Evolutionary conservation across 176 grass and related monocot genomes (phyloP), one percentile per base, ranked within the genome.

Genomic region (Saccharum officinarum): DNA sequence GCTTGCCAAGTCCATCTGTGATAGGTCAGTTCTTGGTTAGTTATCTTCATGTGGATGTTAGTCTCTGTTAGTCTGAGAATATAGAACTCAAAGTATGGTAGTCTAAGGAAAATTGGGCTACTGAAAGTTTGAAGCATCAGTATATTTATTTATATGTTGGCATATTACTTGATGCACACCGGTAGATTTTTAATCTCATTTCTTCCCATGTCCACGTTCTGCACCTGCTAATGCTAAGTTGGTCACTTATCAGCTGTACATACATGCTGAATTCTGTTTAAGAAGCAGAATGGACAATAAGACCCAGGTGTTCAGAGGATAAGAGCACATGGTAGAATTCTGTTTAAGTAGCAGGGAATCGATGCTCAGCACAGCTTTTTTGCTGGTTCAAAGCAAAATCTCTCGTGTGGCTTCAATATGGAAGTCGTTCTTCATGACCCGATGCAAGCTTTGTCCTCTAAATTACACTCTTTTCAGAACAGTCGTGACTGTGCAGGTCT

Each of bases 301-400:
- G 65, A 64, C 49, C 26, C 44, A 15, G n/a, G 40, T 28, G 71
- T 33, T 76, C n/a, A 52, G 71, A 85, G 49, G 64, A 81, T 39
- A 50, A 71, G 30, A 83, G 18, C 71, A 81, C 50, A 82, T 89
- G 71, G 39, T 86, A 26, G n/a, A n/a, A n/a, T n/a, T n/a, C n/a
- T n/a, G n/a, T n/a, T n/a, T n/a, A n/a, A n/a, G n/a, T n/a, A n/a
- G n/a, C n/a, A n/a, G 33, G 76, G 83, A 82, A 90, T 80, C 0
- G 41, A 82, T 89, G 66, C 40, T 64, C 18, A 25, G 16, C 57
- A 28, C 22, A 81, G 11, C 69, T 85, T 76, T 69, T 80, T 12
- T 85, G 28, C 77, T 69, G 3, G 50, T 62, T 69, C 33, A 68
- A 54, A 71, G 78, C 52, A 77, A 82, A 81, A 34, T 76, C 49